These are phyloP conservation scores for Casaregolazyma suthepensis DNA, from an alignment of 1,139 yeast species.

Conservation along the genomic window DNA sequence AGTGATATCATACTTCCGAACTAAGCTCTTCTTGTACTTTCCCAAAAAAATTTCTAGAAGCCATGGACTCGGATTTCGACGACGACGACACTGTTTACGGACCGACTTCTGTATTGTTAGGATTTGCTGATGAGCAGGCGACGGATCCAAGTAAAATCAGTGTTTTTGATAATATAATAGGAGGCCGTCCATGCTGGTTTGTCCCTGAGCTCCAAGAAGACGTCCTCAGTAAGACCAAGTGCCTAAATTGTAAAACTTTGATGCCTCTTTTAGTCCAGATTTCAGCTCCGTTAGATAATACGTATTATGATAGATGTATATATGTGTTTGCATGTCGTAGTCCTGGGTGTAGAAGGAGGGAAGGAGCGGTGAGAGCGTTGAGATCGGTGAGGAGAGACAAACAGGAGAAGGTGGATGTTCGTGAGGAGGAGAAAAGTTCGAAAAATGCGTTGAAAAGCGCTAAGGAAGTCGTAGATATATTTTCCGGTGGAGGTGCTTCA, in stretches of 20 bases:
- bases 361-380: conserved; percentile 66
- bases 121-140: conserved; percentile 41
- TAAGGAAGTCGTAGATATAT: conserved; percentile 22
- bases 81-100: conserved; percentile 18
- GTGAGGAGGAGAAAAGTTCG: conserved; percentile 39
- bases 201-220: not conserved
- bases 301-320: conserved; percentile 72
- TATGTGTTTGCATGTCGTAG: conserved; percentile 73
- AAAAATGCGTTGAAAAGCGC: conserved; percentile 21
- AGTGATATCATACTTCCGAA: not conserved
- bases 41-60: not conserved
- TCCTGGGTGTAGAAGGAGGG: conserved; percentile 55
- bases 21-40: not conserved
- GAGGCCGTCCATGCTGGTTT: conserved; percentile 66
- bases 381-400: conserved; percentile 68
- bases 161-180: conserved; percentile 61
- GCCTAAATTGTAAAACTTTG: conserved; percentile 56
- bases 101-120: conserved; percentile 52
- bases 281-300: conserved; percentile 60
- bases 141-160: conserved; percentile 9
- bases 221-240: conserved; percentile 37
- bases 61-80: conserved; percentile 15
- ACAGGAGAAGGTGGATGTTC: conserved; percentile 34
- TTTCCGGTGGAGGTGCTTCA: conserved; percentile 22
- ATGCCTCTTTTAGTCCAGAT: conserved; percentile 74